Evolutionary conservation across 2,329 filamentous ascomycete genomes (phyloP).

Genomic region (Diaporthe citriasiana): DNA sequence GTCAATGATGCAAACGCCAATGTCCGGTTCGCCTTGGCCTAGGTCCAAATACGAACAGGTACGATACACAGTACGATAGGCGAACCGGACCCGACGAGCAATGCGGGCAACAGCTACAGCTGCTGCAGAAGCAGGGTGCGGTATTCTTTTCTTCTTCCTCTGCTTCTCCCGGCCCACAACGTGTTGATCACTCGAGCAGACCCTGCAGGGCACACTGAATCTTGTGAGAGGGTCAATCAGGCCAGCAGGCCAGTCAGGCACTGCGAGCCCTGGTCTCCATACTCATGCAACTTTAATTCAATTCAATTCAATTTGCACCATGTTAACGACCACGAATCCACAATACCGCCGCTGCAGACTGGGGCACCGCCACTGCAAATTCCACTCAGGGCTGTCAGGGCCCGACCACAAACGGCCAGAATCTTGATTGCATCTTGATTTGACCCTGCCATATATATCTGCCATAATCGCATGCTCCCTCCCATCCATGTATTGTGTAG

Average conservation of each 20-base stretch:
- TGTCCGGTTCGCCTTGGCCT: conserved; percentile 19
- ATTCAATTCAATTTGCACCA: conserved; percentile 14
- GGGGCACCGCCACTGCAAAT: conserved; percentile 24
- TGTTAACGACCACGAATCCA: neutral
- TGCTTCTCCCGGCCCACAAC: conserved; percentile 3
- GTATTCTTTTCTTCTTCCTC: neutral
- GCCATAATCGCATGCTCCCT: neutral
- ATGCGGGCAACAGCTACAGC: neutral
- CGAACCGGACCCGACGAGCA: neutral
- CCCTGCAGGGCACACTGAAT: neutral
- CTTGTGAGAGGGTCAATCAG: no score
- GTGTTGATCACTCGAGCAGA: neutral
- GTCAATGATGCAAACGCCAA: conserved; percentile 23
- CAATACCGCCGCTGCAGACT: neutral
- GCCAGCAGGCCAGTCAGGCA: no score
- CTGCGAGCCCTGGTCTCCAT: neutral
- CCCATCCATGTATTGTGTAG: neutral
- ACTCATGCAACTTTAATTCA: conserved; percentile 37
- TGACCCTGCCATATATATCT: neutral
- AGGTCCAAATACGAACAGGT: conserved; percentile 6
- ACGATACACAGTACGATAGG: neutral
- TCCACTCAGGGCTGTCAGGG: neutral
- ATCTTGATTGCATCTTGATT: conserved; percentile 8
- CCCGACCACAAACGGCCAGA: neutral
- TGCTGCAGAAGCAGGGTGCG: neutral